Evolutionary conservation across 2,329 filamentous ascomycete species (phyloP).

Genomic region (Lachnellula occidentalis): DNA sequence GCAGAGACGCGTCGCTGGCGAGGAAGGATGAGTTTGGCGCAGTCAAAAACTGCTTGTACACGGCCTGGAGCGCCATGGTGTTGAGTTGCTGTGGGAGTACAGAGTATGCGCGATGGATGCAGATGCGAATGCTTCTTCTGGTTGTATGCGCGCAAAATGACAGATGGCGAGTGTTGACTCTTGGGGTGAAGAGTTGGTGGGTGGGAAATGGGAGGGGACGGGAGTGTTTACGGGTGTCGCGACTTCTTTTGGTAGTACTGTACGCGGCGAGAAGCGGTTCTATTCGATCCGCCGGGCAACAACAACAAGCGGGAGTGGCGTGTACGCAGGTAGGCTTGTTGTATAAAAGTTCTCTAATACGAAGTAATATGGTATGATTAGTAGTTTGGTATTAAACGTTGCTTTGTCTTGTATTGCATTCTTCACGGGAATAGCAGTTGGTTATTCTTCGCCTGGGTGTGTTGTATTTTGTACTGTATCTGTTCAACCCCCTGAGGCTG

Average conservation of each 20-base stretch:
- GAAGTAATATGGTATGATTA: too few relatives aligned
- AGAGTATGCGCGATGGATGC: neutral
- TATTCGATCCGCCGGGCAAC: neutral
- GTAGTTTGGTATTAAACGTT: too few relatives aligned
- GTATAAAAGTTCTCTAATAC: too few relatives aligned
- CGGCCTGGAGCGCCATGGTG: constrained; percentile 43
- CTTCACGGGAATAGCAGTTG: too few relatives aligned
- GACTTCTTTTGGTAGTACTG: constrained; percentile 9
- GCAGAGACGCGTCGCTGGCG: constrained; percentile 60
- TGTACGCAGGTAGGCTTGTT: too few relatives aligned
- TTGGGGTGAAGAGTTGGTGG: neutral
- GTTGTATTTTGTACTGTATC: too few relatives aligned
- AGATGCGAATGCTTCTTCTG: constrained; percentile 1
- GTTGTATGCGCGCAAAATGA: neutral
- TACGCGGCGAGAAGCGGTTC: neutral
- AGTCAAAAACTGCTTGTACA: constrained; percentile 69
- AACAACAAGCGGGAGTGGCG: too few relatives aligned
- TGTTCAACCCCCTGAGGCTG: neutral
- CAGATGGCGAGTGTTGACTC: neutral
- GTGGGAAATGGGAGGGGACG: neutral
- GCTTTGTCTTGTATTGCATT: too few relatives aligned
- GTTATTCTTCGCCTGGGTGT: too few relatives aligned
- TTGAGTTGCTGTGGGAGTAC: neutral
- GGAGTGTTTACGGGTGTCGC: constrained; percentile 9
- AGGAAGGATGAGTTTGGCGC: constrained; percentile 59